Base-by-base conservation (phyloP, 768 basidiomycete genomes). In the Favolaschia claudopus region DNA sequence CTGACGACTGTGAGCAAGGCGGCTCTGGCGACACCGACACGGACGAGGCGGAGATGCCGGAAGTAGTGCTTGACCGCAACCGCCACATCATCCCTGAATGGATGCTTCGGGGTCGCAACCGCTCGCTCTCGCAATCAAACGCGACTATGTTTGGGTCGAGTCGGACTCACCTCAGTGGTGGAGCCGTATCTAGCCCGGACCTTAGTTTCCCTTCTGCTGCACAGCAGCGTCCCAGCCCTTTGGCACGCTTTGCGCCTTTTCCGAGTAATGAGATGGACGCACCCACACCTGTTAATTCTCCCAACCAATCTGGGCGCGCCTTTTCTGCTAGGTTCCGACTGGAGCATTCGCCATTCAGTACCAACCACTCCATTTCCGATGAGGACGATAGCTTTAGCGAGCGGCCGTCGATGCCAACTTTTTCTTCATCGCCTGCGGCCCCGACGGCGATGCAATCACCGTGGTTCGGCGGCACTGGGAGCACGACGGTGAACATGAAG, bases 71-170 rank as follows among this genome's bases (percentile, higher is more conserved):
- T 44, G 95, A 96, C 67, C 88, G 87, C 62, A 85, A 99, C 72
- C 84, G 91, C n/a, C 97, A 99, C 74, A 97, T 99, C 58, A 88
- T 99, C 44, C 96, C 97, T 5, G 87, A 95, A 62, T 97, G 95
- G 92, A 79, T 98, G 76, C 80, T 97, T 40, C 81, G 81, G 29
- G 80, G 74, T 51, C 75, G 84, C 43, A 78, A 79, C 68, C 79
- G 81, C 25, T 83, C 86, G 15, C 67, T 78, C 29, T 83, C 84
- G 4, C 74, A 82, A 44, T 84, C 85, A 17, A 83, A 78, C 50
- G 67, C 77, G 2, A 74, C 77, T 56, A 59, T 71, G 51, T 65
- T 73, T 70, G 32, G 62, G 76, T 55, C 17, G 79, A 73, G 31
- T 68, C 72, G 78, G 19, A 70, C 74, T 43, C 80, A 80, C 32